Evolutionary conservation across 2,329 filamentous ascomycete genomes (phyloP).

Genomic region (Fusarium luffae): DNA sequence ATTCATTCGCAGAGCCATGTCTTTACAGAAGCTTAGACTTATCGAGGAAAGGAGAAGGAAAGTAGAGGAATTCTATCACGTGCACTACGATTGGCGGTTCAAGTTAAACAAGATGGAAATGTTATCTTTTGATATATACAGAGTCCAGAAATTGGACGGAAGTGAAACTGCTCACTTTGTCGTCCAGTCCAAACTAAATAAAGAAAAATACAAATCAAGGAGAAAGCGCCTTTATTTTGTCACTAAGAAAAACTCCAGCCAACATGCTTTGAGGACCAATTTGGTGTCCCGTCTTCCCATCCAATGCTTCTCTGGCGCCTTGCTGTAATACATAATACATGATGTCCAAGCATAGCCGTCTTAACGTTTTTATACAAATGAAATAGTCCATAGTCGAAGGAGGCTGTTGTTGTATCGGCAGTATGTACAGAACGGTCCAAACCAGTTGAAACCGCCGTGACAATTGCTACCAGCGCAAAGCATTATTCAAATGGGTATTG

Average conservation of each 20-base stretch:
- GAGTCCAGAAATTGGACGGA: conserved; percentile 16
- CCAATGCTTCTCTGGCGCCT: conserved; percentile 38
- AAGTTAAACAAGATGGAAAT: conserved; percentile 21
- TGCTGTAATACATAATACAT: conserved; percentile 38
- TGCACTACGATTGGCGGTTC: conserved; percentile 8
- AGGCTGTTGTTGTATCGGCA: conserved; percentile 20
- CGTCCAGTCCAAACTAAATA: conserved; percentile 5
- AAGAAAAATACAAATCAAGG: conserved; percentile 1
- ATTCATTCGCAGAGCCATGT: conserved; percentile 40
- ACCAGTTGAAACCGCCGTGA: conserved; percentile 29
- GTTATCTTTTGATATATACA: conserved; percentile 26
- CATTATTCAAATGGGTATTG: conserved; percentile 21
- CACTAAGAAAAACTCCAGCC: conserved; percentile 35
- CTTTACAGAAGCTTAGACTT: conserved; percentile 39
- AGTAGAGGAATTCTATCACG: conserved; percentile 12
- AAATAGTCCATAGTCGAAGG: conserved; percentile 5
- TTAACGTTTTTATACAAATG: conserved; percentile 34
- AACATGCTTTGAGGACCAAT: conserved; percentile 23
- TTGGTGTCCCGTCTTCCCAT: conserved; percentile 20
- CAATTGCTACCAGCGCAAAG: conserved; percentile 34
- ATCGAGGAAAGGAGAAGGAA: neutral
- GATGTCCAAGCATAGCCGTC: conserved; percentile 34
- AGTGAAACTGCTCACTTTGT: conserved; percentile 25
- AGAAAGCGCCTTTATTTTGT: conserved; percentile 14
- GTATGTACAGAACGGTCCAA: conserved; percentile 24